Conservation (phyloP, 1,139 yeast genomes). For the Taphrina betulina region DNA sequence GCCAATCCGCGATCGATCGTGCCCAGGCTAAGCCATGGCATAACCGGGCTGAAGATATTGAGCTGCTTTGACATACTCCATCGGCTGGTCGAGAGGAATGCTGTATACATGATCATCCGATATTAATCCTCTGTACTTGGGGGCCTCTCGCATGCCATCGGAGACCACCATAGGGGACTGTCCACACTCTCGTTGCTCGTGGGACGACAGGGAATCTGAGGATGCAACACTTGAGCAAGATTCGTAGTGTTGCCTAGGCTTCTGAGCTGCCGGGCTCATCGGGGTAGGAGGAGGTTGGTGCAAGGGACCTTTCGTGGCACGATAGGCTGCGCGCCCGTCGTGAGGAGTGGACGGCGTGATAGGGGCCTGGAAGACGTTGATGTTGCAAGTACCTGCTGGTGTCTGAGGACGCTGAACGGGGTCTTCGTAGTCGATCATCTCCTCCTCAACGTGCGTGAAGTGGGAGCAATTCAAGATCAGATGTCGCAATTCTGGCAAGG, state of each 20-base stretch:
- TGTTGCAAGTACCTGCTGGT: neutral
- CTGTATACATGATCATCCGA: conserved; percentile 7
- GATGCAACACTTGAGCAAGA: conserved; percentile 27
- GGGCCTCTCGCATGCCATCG: neutral
- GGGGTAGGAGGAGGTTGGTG: conserved; percentile 12
- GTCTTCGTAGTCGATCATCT: conserved; percentile 15
- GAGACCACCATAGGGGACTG: conserved; percentile 3
- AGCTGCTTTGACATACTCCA: neutral
- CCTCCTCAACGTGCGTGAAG: conserved; percentile 36
- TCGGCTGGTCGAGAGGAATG: conserved; percentile 6
- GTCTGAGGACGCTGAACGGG: conserved; percentile 8
- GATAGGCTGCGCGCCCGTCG: conserved; percentile 17
- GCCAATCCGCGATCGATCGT: too few species aligned
- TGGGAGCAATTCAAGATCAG: conserved; percentile 39
- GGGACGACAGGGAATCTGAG: conserved; percentile 20
- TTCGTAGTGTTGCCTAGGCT: conserved; percentile 11
- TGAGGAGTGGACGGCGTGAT: conserved; percentile 26
- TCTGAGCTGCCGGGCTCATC: conserved; percentile 4
- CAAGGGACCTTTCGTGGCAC: neutral
- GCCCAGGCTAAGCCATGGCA: conserved; percentile 13
- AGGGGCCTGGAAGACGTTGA: conserved; percentile 8
- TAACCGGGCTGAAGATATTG: neutral
- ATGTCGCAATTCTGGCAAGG: conserved; percentile 50
- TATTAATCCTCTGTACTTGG: neutral
- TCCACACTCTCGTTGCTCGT: conserved; percentile 12